These are phyloP conservation scores for Mycena polygramma DNA, from an alignment of 768 basidiomycete genomes.

Conservation along the genomic window DNA sequence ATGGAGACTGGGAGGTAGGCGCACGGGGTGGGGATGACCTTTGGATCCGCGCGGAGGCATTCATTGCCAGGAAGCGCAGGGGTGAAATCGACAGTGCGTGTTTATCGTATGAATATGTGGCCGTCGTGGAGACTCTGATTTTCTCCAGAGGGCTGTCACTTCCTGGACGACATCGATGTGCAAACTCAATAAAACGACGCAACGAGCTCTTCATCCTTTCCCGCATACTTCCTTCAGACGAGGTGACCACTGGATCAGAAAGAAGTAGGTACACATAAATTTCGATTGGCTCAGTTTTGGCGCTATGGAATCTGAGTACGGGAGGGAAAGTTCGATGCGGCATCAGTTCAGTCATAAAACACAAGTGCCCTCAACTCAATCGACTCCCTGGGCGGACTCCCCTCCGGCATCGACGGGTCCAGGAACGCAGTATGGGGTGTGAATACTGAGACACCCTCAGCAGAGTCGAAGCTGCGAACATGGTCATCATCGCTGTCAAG, in stretches of 20 bases:
- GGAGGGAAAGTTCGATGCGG: constrained; percentile 3
- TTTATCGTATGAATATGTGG: not conserved
- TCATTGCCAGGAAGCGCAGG: not conserved
- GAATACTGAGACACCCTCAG: constrained; percentile 59
- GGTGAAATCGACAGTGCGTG: not conserved
- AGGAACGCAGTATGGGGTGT: constrained; percentile 76
- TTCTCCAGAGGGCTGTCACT: too few relatives aligned
- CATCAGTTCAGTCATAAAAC: constrained; percentile 61
- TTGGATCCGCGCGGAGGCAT: constrained; percentile 4
- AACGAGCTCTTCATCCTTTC: too few relatives aligned
- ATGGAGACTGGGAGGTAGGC: not conserved
- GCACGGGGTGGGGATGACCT: not conserved
- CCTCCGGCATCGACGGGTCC: constrained; percentile 66
- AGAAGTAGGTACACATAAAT: too few relatives aligned
- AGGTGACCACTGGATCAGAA: too few relatives aligned
- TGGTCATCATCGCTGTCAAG: constrained; percentile 9
- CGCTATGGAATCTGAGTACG: too few relatives aligned
- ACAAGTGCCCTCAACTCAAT: constrained; percentile 75
- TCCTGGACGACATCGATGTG: too few relatives aligned
- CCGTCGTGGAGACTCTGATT: too few relatives aligned
- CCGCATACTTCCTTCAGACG: too few relatives aligned
- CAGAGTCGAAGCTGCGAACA: constrained; percentile 44
- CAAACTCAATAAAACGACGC: too few relatives aligned
- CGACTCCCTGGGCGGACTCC: constrained; percentile 64
- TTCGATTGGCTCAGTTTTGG: too few relatives aligned